phyloP scores from a whole-genome alignment of 345 rosid genomes.

The Salix suchowensis region DNA sequence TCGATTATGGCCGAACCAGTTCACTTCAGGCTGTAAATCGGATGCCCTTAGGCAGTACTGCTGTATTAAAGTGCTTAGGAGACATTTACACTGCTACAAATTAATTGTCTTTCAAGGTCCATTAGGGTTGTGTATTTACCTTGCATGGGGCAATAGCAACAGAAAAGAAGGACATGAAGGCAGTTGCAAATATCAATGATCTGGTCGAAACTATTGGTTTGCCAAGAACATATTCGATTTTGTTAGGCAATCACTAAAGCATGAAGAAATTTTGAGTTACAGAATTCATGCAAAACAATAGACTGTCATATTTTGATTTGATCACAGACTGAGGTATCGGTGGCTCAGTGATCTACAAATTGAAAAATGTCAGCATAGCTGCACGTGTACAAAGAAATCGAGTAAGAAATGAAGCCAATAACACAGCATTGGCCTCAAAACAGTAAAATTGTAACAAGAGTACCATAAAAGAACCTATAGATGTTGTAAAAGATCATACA shows the following conservation, averaged over 20 bases:
- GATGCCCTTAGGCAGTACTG: too few species aligned
- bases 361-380: too few species aligned
- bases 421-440: neutral
- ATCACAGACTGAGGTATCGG: neutral
- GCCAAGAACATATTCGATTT: slow-evolving; percentile 13
- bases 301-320: neutral
- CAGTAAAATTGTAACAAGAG: neutral
- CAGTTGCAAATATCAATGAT: slow-evolving; percentile 26
- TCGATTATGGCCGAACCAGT: neutral
- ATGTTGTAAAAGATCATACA: neutral
- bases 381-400: too few species aligned
- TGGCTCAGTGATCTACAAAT: neutral
- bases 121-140: slow-evolving; percentile 2
- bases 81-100: neutral
- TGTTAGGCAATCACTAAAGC: neutral
- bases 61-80: too few species aligned
- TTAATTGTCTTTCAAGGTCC: neutral
- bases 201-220: slow-evolving; percentile 23
- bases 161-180: slow-evolving; percentile 36
- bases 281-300: neutral
- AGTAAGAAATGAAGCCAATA: neutral
- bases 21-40: neutral
- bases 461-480: too few species aligned
- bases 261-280: neutral
- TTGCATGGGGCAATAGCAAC: slow-evolving; percentile 31